These are phyloP conservation scores for Dactylellina sp. DNA, from an alignment of 2,329 filamentous ascomycete species.

Conservation along the genomic window DNA sequence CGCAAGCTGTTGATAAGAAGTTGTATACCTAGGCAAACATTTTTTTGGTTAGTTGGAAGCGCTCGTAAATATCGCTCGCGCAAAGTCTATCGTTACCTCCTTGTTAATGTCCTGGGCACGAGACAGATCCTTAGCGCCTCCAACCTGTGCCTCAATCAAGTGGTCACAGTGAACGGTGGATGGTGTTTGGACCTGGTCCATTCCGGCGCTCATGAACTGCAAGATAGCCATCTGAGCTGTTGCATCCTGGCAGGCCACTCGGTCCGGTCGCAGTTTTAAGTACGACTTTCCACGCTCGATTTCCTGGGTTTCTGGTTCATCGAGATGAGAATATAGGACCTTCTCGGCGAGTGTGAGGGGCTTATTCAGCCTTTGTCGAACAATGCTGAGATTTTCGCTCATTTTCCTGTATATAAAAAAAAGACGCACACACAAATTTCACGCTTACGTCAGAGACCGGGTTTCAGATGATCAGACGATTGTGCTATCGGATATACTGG, in stretches of 20 bases:
- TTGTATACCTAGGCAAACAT: constrained; percentile 84
- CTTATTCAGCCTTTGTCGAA: constrained; percentile 87
- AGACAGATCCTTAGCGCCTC: constrained; percentile 91
- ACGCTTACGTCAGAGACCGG: constrained; percentile 54
- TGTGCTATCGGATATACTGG: neutral
- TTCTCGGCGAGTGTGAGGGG: constrained; percentile 97
- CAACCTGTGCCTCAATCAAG: constrained; percentile 96
- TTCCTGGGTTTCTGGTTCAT: constrained; percentile 94
- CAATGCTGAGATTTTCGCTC: constrained; percentile 94
- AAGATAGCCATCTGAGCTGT: constrained; percentile 99
- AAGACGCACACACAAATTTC: constrained; percentile 25
- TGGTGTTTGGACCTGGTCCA: constrained; percentile 94
- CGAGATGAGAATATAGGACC: constrained; percentile 98
- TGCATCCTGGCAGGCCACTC: constrained; percentile 99
- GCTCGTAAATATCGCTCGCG: neutral
- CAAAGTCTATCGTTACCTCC: constrained; percentile 68
- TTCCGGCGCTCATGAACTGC: constrained; percentile 99
- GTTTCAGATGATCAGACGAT: constrained; percentile 58
- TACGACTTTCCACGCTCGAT: constrained; percentile 96
- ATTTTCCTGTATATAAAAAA: constrained; percentile 77
- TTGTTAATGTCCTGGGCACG: constrained; percentile 95
- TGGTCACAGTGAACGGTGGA: constrained; percentile 98
- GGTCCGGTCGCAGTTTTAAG: constrained; percentile 94
- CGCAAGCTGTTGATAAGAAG: constrained; percentile 91
- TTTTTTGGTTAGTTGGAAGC: constrained; percentile 12